Percentiles rank a stretch among this genome's conserved stretches.
These are phyloP conservation scores for Cladophialophora immunda DNA, from an alignment of 2,329 filamentous ascomycete species.

Conservation along the genomic window DNA sequence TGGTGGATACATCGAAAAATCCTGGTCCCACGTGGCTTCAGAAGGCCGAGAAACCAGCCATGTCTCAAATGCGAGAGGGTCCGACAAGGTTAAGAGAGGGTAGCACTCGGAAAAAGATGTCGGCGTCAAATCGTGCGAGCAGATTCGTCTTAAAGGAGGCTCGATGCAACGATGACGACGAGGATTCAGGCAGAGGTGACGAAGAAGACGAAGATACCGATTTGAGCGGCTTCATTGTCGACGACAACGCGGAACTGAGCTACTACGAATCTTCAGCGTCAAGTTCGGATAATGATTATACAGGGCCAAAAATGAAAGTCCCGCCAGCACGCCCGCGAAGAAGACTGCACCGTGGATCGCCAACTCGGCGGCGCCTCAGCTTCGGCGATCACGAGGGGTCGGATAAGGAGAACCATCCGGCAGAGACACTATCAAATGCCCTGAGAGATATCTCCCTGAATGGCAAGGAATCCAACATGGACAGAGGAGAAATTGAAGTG, in stretches of 20 bases:
- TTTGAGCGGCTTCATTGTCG: constrained; percentile 43
- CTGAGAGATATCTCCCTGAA: constrained; percentile 51
- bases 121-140: constrained; percentile 24
- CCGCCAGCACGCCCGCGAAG: constrained; percentile 23
- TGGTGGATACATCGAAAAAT: background rate
- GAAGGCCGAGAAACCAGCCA: constrained; percentile 12
- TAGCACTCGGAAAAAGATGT: constrained; percentile 8
- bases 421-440: constrained; percentile 30
- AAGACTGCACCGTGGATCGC: constrained; percentile 30
- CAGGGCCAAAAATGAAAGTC: constrained; percentile 6
- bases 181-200: constrained; percentile 38
- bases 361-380: constrained; percentile 21
- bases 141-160: constrained; percentile 39
- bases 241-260: constrained; percentile 42
- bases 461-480: constrained; percentile 38
- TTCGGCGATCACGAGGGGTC: constrained; percentile 38
- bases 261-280: constrained; percentile 36
- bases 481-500: constrained; percentile 32
- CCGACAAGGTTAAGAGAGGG: constrained; percentile 3
- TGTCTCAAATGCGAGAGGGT: constrained; percentile 36
- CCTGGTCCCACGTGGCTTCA: background rate
- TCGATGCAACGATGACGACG: constrained; percentile 38
- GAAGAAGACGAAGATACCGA: constrained; percentile 43
- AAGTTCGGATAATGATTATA: constrained; percentile 24
- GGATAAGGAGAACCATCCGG: constrained; percentile 35